Conservation (phyloP, 352 stramenopile species). For the Pythium guiyangense region DNA sequence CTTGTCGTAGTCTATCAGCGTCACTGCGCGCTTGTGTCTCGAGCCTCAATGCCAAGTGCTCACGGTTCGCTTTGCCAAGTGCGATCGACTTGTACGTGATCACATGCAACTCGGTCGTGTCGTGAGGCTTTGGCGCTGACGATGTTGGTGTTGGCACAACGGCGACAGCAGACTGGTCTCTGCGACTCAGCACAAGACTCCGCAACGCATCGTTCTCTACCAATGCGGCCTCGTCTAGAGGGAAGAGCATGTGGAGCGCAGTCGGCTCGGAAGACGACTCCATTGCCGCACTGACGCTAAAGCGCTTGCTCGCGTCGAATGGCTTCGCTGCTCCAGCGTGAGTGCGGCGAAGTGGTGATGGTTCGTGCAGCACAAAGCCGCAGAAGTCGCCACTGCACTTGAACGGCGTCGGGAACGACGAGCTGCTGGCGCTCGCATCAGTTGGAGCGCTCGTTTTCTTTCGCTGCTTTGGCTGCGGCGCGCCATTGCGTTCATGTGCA, state of each 20-base stretch:
- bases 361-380: conserved; percentile 39
- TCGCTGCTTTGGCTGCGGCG: not conserved
- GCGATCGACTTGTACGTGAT: conserved; percentile 81
- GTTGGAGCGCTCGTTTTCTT: not conserved
- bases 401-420: conserved; percentile 61
- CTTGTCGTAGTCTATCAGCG: not conserved
- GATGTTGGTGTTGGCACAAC: conserved; percentile 1
- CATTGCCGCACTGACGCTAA: not conserved
- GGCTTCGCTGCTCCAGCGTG: not conserved
- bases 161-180: not conserved
- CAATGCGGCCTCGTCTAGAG: conserved; percentile 30
- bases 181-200: conserved; percentile 19
- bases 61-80: conserved; percentile 53
- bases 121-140: conserved; percentile 4
- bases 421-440: not conserved
- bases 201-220: conserved; percentile 34
- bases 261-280: conserved; percentile 11
- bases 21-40: conserved; percentile 4
- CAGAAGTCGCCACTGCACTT: conserved; percentile 80
- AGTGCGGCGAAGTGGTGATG: conserved; percentile 4
- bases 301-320: not conserved
- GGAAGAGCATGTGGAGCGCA: conserved; percentile 50
- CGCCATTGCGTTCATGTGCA: not conserved
- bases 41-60: conserved; percentile 26
- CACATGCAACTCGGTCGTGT: conserved; percentile 30